Evolutionary conservation across 495 filamentous ascomycete species (phyloP).

Genomic region (Aspergillus hancockii): DNA sequence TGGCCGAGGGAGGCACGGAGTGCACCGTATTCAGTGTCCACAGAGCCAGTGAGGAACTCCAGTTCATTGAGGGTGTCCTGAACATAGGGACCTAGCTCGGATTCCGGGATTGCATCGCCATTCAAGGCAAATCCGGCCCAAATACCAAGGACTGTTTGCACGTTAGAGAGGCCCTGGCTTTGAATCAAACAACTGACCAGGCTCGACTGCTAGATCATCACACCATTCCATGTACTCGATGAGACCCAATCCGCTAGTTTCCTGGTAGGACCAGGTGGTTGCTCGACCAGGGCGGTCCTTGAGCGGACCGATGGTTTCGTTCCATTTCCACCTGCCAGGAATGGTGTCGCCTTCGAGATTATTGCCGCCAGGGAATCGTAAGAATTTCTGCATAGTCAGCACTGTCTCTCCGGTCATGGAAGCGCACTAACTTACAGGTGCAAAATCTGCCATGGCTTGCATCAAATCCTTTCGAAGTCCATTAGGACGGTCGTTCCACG

Average conservation of each 20-base stretch:
- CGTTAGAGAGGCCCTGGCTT: background rate
- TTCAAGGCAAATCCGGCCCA: slow-evolving; percentile 62
- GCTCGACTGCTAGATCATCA: slow-evolving; percentile 61
- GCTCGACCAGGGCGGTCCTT: slow-evolving; percentile 61
- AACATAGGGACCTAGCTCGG: slow-evolving; percentile 41
- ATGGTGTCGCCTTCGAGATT: slow-evolving; percentile 60
- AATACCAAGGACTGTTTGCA: slow-evolving; percentile 51
- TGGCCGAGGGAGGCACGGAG: slow-evolving; percentile 49
- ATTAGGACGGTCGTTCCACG: slow-evolving; percentile 57
- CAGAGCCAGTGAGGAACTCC: slow-evolving; percentile 47
- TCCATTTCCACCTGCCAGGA: slow-evolving; percentile 64
- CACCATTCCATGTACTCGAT: slow-evolving; percentile 67
- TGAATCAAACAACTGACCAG: slow-evolving; percentile 29
- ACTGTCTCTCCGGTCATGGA: background rate
- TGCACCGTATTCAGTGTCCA: slow-evolving; percentile 41
- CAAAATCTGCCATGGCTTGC: slow-evolving; percentile 54
- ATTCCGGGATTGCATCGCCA: slow-evolving; percentile 38
- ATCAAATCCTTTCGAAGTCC: slow-evolving; percentile 62
- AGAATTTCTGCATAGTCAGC: slow-evolving; percentile 48
- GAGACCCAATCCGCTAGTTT: slow-evolving; percentile 59
- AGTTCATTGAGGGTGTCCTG: slow-evolving; percentile 65
- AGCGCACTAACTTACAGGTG: slow-evolving; percentile 20
- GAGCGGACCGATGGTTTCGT: slow-evolving; percentile 64
- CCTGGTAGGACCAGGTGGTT: slow-evolving; percentile 61
- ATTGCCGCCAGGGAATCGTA: slow-evolving; percentile 68